A percentile compares a stretch with the other conserved stretches of the same genome.
These are phyloP conservation scores for Penicillium digitatum DNA, from an alignment of 2,329 filamentous ascomycete genomes.

Conservation along the genomic window DNA sequence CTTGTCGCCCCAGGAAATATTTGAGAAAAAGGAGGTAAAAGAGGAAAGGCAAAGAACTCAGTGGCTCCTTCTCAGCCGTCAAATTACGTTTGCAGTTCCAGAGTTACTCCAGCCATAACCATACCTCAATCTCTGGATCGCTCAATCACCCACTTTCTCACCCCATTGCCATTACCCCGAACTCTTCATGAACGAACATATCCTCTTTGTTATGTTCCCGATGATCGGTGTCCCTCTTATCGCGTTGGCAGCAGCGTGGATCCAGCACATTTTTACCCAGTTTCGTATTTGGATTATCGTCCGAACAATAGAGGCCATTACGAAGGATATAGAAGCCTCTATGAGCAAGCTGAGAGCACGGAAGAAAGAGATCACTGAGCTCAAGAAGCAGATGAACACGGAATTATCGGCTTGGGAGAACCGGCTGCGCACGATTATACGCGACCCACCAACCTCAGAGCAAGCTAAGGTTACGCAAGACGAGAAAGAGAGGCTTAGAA, in stretches of 20 bases:
- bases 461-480: neutral
- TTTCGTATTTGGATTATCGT: neutral
- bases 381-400: neutral
- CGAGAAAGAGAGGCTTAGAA: neutral
- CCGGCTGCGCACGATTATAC: neutral
- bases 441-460: no score
- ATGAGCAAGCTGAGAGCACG: rapidly evolving
- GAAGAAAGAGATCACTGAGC: neutral
- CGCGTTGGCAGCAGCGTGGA: neutral
- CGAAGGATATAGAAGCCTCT: neutral
- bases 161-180: neutral
- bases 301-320: neutral
- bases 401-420: neutral
- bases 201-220: neutral
- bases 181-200: neutral
- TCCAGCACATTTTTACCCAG: no score
- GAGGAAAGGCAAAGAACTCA: neutral
- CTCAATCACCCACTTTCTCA: neutral
- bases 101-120: no score
- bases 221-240: neutral
- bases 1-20: neutral
- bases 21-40: neutral
- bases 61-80: neutral
- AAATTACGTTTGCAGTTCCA: neutral
- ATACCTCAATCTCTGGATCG: no score